Conservation (phyloP, 495 filamentous ascomycete genomes). For the Aspergillus asperescens region DNA sequence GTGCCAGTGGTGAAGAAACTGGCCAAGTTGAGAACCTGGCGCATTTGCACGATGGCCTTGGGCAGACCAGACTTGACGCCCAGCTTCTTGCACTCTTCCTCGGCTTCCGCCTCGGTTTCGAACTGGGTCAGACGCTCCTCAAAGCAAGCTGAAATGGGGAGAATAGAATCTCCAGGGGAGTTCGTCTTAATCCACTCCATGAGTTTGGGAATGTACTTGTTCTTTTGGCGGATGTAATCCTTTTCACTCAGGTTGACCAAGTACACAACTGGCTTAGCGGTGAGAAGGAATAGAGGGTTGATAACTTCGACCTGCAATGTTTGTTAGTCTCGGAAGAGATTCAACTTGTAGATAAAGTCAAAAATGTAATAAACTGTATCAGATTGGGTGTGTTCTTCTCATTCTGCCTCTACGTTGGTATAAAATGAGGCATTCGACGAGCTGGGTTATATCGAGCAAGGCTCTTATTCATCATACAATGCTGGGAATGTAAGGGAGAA, state of each 20-base stretch:
- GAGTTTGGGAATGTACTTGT: constrained; percentile 94
- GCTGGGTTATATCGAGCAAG: constrained; percentile 93
- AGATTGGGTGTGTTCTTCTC: constrained; percentile 71
- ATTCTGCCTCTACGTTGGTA: constrained; percentile 67
- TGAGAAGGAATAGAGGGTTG: constrained; percentile 91
- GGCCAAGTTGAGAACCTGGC: constrained; percentile 78
- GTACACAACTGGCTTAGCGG: constrained; percentile 96
- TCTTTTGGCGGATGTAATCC: constrained; percentile 98
- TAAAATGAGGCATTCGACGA: constrained; percentile 80
- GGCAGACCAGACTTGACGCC: constrained; percentile 84
- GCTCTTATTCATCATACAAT: constrained; percentile 95
- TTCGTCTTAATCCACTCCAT: constrained; percentile 90
- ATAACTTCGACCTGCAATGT: constrained; percentile 81
- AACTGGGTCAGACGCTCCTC: constrained; percentile 86
- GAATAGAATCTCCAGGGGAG: constrained; percentile 78
- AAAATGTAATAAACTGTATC: constrained; percentile 31
- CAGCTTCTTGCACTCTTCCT: constrained; percentile 83
- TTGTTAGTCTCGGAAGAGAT: constrained; percentile 4
- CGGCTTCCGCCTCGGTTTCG: constrained; percentile 68
- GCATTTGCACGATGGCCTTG: constrained; percentile 93
- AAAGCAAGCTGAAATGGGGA: constrained; percentile 86
- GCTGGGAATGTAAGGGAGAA: constrained; percentile 18
- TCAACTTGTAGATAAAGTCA: constrained; percentile 1
- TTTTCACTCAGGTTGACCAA: constrained; percentile 95
- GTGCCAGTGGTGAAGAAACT: constrained; percentile 97